Base-by-base conservation (phyloP, 1,284 basidiomycete genomes). In the Moesziomyces aphidis region DNA sequence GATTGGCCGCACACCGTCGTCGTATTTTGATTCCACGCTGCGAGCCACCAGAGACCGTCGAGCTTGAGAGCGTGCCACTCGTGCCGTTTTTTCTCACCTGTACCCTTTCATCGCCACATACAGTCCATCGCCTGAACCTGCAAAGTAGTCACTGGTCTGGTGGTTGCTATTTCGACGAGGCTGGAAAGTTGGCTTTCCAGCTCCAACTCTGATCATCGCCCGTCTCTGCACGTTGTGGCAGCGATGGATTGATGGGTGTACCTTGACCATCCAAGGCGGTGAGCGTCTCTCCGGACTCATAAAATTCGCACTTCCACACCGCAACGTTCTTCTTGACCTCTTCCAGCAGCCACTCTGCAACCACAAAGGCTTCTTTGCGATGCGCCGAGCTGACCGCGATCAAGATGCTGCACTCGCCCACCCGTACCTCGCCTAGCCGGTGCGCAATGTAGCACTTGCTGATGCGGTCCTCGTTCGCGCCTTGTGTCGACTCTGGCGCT, bases 301-400 rank as follows among this genome's bases (percentile, higher is more conserved):
- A 76, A 24, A 90, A 92, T 82, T 95, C 94, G 77, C 91, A 86
- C 86, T 95, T 95, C 93, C 94, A 95, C 73, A 95, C 91, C 82
- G 93, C 93, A 36, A 89, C 92, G 75, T 89, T 90, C 66, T 86
- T 86, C 86, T 96, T 96, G 61, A 95, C 90, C 62, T 91, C 89
- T 84, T 96, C 94, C 21, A 95, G 87, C 65, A 94, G 89, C 81
- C 87, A 89, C 84, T 94, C 93, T 80, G 92, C 93, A 15, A 90
- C 90, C 51, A 87, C 85, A 81, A 94, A 94, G 3, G 92, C 90
- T 80, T 93, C 92, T 74, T 90, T 90, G 26, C 93, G 88, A 85
- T 94, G 93, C 22, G 92, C 91, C n/a, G 91, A 91, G 11, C 92
- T 92, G 8, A 93, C 92, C 2, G 91, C 92, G 62, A 95, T 90